phyloP scores from a whole-genome alignment of 2,329 filamentous ascomycete species.

The Trichoderma endophyticum region DNA sequence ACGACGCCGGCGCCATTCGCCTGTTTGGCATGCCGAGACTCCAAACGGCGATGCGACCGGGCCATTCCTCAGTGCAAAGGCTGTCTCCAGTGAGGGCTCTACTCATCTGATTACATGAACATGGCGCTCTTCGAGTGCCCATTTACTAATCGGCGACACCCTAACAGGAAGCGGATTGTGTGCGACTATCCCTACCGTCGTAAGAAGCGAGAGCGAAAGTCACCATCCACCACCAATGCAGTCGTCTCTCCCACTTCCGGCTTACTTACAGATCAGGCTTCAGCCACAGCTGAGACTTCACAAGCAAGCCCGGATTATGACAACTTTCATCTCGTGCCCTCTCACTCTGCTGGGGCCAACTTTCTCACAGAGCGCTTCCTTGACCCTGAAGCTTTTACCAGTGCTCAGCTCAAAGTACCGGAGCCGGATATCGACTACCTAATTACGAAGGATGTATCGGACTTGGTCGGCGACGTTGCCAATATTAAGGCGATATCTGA shows the following conservation, averaged over 20 bases:
- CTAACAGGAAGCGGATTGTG: slow-evolving; percentile 13
- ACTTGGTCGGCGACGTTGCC: slow-evolving; percentile 8
- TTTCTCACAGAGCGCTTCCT: slow-evolving; percentile 17
- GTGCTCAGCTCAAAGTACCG: slow-evolving; percentile 12
- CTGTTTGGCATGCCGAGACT: slow-evolving; percentile 14
- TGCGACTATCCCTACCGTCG: slow-evolving; percentile 20
- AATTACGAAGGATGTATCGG: neutral
- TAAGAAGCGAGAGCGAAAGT: slow-evolving; percentile 14
- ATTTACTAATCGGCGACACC: neutral
- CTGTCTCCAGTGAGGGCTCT: slow-evolving; percentile 13
- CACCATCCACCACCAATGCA: neutral
- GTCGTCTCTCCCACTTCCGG: neutral
- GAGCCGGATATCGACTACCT: neutral
- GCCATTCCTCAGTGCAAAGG: slow-evolving; percentile 16
- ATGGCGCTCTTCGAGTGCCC: neutral
- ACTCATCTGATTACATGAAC: neutral
- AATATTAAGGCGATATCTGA: slow-evolving; percentile 6
- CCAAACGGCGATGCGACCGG: slow-evolving; percentile 18
- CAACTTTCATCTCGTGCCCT: neutral
- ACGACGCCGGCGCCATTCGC: slow-evolving; percentile 4
- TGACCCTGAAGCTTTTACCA: slow-evolving; percentile 13
- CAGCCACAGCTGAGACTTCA: neutral
- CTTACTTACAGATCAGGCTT: neutral
- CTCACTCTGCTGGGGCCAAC: neutral
- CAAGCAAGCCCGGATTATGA: neutral